phyloP scores from a whole-genome alignment of 2,329 filamentous ascomycete species.

The Chaetomium sp. region DNA sequence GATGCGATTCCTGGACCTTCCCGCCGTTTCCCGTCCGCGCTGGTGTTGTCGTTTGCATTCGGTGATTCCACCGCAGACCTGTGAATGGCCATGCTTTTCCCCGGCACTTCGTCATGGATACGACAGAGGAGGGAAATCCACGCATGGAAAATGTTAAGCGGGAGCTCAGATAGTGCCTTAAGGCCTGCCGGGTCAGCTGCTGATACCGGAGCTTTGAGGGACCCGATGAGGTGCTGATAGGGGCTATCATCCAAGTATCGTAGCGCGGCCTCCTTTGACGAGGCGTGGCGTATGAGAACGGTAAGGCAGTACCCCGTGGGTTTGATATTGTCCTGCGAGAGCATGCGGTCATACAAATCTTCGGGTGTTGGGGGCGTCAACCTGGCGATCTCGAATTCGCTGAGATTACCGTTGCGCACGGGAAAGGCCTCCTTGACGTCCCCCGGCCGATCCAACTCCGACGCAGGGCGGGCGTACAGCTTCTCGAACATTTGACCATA shows the following conservation, averaged over 20 bases:
- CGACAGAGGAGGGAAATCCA: slow-evolving; percentile 46
- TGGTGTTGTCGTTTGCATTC: neutral
- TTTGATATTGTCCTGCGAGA: slow-evolving; percentile 44
- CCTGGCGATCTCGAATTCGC: slow-evolving; percentile 58
- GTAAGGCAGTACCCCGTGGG: slow-evolving; percentile 46
- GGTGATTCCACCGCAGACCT: neutral
- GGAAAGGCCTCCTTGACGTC: slow-evolving; percentile 51
- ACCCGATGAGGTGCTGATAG: neutral
- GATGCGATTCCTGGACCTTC: neutral
- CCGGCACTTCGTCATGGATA: slow-evolving; percentile 12
- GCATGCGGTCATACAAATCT: slow-evolving; percentile 56
- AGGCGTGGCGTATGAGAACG: slow-evolving; percentile 49
- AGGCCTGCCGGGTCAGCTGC: slow-evolving; percentile 21
- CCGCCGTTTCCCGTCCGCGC: neutral
- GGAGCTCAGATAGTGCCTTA: slow-evolving; percentile 19
- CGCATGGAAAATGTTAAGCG: slow-evolving; percentile 38
- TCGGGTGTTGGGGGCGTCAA: slow-evolving; percentile 52
- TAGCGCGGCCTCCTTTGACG: slow-evolving; percentile 40
- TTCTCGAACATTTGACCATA: slow-evolving; percentile 58
- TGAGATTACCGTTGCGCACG: slow-evolving; percentile 52
- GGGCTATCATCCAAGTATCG: slow-evolving; percentile 32
- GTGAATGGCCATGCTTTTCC: neutral
- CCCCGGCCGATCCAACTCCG: slow-evolving; percentile 44
- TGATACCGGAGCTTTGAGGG: slow-evolving; percentile 9
- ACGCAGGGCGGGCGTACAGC: slow-evolving; percentile 35